Evolutionary conservation across 2,329 filamentous ascomycete species (phyloP), one percentile per base, ranked within the genome.

Genomic region (Arthrobotrys pseudoclavata): DNA sequence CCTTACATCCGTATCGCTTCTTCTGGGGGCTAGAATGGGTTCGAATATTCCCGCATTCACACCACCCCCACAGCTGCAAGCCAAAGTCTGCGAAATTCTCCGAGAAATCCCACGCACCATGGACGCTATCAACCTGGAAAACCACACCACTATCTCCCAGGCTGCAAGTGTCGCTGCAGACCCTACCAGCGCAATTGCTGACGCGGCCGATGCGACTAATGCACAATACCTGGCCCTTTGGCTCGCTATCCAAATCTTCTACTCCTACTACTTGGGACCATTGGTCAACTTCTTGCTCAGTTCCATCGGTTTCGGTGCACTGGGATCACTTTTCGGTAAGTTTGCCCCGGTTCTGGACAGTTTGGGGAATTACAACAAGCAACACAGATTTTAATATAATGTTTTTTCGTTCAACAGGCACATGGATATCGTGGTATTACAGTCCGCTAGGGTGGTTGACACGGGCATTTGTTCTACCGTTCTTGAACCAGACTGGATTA

Each of bases 291-390:
- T 12, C 18, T 4, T 69, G 29, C 37, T 76, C 18, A 48, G n/a
- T 4, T 13, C 5, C 9, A 50, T 69, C 24, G 64, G 64, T 50
- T 76, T 69, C 48, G 29, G 29, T 7, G 53, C 62, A 15, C 48
- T 75, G 37, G 70, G 70, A 15, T 52, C 70, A 31, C 42, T 75
- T 29, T 68, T 68, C 47, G 53, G 70, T 76, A 64, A 42, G 71
- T 76, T 69, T 69, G 57, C 40, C 22, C 34, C 47, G n/a, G 9
- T n/a, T 57, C 15, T 22, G 2, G 31, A 40, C 29, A 26, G 7
- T 48, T 62, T 29, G 7, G 37, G 42, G 29, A 62, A 64, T 37
- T 47, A 26, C 60, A 66, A 31, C 45, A 37, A 24, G 12, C 45
- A 57, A 57, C 48, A 22, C 53, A 63, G n/a, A 20, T 63, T 18